Conservation (phyloP, 345 rosid genomes). For the Isatis tinctoria region DNA sequence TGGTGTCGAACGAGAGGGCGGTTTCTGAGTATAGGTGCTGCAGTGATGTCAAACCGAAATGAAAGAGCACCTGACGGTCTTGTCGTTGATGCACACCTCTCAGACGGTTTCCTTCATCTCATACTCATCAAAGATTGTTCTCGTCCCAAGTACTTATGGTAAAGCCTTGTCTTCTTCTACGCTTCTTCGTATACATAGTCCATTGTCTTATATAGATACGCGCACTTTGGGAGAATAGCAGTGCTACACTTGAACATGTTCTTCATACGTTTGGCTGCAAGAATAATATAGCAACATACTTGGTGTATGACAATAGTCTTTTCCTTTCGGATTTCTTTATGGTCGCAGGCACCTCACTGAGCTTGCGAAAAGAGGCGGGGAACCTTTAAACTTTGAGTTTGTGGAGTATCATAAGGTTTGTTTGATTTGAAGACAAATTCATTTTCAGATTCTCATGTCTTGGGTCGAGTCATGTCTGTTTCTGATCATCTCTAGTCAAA, state of each 20-base stretch:
- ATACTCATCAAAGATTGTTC: conserved; percentile 82
- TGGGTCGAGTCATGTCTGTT: background rate
- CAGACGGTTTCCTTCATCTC: conserved; percentile 93
- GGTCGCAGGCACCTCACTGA: conserved; percentile 83
- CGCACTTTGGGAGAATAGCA: background rate
- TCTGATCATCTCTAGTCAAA: background rate
- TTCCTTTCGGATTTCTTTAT: background rate
- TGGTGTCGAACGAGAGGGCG: conserved; percentile 68
- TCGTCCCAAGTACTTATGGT: conserved; percentile 77
- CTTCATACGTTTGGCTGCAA: background rate
- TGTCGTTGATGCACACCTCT: conserved; percentile 93
- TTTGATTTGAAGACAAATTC: background rate
- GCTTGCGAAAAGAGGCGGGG: conserved; percentile 78
- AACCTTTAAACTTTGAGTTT: conserved; percentile 72
- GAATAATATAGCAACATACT: background rate
- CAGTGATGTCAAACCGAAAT: conserved; percentile 81
- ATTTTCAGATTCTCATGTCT: background rate
- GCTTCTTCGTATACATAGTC: background rate
- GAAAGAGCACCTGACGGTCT: conserved; percentile 95
- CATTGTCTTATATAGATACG: background rate
- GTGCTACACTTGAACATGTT: background rate
- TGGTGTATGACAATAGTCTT: background rate
- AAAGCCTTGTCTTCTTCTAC: conserved; percentile 22
- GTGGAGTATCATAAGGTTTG: conserved; percentile 86
- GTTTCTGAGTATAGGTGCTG: conserved; percentile 87